A percentile compares a stretch with the other conserved stretches of the same genome.
Conservation (phyloP, 768 basidiomycete genomes). For the Suillus subluteus region DNA sequence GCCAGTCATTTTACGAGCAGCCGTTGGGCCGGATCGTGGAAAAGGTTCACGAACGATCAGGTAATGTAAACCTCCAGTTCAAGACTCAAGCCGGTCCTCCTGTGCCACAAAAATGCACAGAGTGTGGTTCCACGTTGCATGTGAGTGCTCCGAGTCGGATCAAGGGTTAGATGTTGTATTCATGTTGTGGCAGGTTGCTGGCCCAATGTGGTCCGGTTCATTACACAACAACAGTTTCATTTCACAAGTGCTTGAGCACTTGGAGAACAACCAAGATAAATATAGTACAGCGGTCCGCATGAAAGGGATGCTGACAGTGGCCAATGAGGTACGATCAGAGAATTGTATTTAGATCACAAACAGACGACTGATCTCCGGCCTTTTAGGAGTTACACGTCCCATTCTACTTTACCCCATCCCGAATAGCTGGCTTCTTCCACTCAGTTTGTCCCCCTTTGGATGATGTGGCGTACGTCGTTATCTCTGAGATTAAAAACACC, state of each 20-base stretch:
- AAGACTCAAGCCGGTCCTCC: conserved; percentile 76
- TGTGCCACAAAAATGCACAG: conserved; percentile 69
- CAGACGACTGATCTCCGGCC: conserved; percentile 7
- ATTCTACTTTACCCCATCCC: conserved; percentile 89
- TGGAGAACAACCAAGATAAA: conserved; percentile 59
- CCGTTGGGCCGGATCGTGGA: conserved; percentile 78
- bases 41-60: conserved; percentile 56
- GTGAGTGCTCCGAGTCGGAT: conserved; percentile 43
- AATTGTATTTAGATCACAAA: not conserved
- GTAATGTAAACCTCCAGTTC: conserved; percentile 63
- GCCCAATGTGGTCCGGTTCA: conserved; percentile 96
- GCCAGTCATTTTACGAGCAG: conserved; percentile 83
- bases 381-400: conserved; percentile 71
- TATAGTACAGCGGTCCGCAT: conserved; percentile 86
- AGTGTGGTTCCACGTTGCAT: conserved; percentile 80
- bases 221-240: conserved; percentile 82
- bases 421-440: conserved; percentile 81
- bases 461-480: conserved; percentile 66
- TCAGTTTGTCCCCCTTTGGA: conserved; percentile 75
- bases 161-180: not conserved
- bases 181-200: conserved; percentile 63
- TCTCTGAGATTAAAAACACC: not conserved
- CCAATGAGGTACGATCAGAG: conserved; percentile 69
- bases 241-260: conserved; percentile 70
- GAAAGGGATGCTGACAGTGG: conserved; percentile 94